These are phyloP conservation scores for Sarcodon sp. DNA, from an alignment of 768 basidiomycete genomes.

Conservation along the genomic window DNA sequence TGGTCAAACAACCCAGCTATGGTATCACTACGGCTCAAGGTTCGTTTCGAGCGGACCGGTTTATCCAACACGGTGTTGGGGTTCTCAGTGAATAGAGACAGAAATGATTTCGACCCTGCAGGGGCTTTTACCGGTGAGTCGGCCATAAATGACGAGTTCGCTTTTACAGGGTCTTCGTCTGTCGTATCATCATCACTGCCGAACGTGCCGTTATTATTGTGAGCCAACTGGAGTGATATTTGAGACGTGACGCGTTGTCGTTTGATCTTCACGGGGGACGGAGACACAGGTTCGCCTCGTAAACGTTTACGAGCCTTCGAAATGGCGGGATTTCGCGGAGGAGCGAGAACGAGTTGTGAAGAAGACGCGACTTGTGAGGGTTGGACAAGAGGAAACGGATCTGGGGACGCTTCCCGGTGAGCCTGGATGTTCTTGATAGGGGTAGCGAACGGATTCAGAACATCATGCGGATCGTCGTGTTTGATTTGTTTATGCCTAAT, in stretches of 20 bases:
- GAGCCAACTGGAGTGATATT: constrained; percentile 22
- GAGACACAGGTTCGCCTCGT: constrained; percentile 73
- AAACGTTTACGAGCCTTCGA: constrained; percentile 69
- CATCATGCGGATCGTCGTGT: constrained; percentile 8
- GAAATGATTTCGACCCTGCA: constrained; percentile 47
- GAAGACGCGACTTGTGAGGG: constrained; percentile 3
- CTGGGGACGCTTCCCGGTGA: constrained; percentile 20
- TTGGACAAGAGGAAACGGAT: constrained; percentile 27
- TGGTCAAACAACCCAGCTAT: too few species aligned
- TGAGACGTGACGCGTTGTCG: constrained; percentile 42
- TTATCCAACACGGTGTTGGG: too few species aligned
- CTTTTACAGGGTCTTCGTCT: constrained; percentile 15
- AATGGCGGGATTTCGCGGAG: constrained; percentile 24
- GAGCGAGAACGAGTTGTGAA: constrained; percentile 1
- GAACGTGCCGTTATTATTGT: constrained; percentile 15
- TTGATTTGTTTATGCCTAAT: constrained; percentile 23
- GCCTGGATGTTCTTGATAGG: constrained; percentile 20
- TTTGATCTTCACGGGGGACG: constrained; percentile 71
- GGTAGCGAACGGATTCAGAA: constrained; percentile 32
- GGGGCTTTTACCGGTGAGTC: constrained; percentile 62
- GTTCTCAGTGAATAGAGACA: constrained; percentile 34
- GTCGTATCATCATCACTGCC: constrained; percentile 23
- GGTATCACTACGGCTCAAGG: too few species aligned
- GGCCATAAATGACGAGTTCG: constrained; percentile 38
- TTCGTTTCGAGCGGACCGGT: too few species aligned